Conservation (phyloP, 1,284 basidiomycete genomes). For the Naganishia cerealis region DNA sequence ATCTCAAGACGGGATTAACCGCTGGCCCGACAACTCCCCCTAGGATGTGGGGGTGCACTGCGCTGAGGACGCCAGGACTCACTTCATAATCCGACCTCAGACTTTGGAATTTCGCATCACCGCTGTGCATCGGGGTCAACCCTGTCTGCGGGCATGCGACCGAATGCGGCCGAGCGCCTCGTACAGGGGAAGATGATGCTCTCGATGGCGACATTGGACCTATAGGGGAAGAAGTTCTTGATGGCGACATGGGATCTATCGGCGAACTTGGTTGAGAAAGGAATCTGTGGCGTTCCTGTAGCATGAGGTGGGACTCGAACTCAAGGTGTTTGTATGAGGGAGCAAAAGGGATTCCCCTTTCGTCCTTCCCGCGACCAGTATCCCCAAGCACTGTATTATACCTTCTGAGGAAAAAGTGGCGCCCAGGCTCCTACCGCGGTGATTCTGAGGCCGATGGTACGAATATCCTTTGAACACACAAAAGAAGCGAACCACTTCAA, state of each 20-base stretch:
- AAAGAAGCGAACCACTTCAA: no score
- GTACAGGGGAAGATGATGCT: constrained; percentile 1
- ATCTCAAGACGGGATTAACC: not conserved
- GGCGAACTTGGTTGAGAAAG: not conserved
- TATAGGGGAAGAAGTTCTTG: not conserved
- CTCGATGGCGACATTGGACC: not conserved
- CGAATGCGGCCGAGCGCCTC: not conserved
- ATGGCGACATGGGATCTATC: not conserved
- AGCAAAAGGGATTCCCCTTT: not conserved
- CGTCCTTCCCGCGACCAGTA: no score
- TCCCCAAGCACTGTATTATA: no score
- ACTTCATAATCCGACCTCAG: constrained; percentile 15
- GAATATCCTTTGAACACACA: no score
- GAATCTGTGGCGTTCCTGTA: not conserved
- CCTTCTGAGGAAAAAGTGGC: no score
- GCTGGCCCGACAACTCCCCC: not conserved
- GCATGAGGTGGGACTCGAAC: not conserved
- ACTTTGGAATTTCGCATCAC: constrained; percentile 20
- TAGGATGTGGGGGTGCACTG: not conserved
- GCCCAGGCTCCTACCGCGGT: no score
- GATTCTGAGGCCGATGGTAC: no score
- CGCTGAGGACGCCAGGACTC: not conserved
- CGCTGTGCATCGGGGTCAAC: constrained; percentile 19
- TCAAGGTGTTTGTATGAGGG: constrained; percentile 1
- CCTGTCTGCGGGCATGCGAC: constrained; percentile 5